phyloP scores from a whole-genome alignment of 371 early-diverging fungal genomes.

The Mortierella sp. region DNA sequence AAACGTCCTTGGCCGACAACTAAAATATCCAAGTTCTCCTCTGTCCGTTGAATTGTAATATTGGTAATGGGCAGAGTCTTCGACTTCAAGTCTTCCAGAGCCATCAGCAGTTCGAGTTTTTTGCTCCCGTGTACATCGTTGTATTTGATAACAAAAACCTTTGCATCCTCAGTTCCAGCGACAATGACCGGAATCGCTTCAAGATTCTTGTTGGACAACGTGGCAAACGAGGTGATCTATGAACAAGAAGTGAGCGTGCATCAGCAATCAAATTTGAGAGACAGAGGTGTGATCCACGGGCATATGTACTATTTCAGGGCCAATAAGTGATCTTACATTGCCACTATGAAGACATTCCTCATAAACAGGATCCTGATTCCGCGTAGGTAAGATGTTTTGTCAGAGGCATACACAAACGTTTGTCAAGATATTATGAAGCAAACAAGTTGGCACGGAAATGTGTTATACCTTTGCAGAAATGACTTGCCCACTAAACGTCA shows the following conservation, averaged over 20 bases:
- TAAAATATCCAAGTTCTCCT: constrained; percentile 29
- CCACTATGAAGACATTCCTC: constrained; percentile 21
- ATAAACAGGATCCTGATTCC: constrained; percentile 20
- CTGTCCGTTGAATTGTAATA: constrained; percentile 37
- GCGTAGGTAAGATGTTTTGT: too few species aligned
- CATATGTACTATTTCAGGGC: too few species aligned
- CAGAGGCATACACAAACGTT: not conserved
- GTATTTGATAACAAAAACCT: constrained; percentile 41
- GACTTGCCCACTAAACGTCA: constrained; percentile 36
- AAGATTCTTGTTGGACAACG: constrained; percentile 32
- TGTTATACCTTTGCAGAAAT: constrained; percentile 32
- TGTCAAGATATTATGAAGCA: too few species aligned
- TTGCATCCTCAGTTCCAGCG: constrained; percentile 44
- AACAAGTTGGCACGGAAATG: not conserved
- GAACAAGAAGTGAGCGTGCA: not conserved
- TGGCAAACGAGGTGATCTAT: constrained; percentile 47
- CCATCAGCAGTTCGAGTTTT: constrained; percentile 28
- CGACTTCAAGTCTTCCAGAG: constrained; percentile 35
- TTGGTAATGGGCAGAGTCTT: constrained; percentile 39
- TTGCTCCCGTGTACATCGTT: constrained; percentile 22
- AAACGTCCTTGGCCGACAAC: constrained; percentile 37
- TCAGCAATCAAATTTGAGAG: too few species aligned
- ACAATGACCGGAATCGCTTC: constrained; percentile 37
- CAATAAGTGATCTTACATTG: constrained; percentile 18
- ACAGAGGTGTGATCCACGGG: too few species aligned